Evolutionary conservation across 805 yeast genomes (phyloP), one percentile per base, ranked within the genome.

Genomic region (Saccharomycopsis sp.): DNA sequence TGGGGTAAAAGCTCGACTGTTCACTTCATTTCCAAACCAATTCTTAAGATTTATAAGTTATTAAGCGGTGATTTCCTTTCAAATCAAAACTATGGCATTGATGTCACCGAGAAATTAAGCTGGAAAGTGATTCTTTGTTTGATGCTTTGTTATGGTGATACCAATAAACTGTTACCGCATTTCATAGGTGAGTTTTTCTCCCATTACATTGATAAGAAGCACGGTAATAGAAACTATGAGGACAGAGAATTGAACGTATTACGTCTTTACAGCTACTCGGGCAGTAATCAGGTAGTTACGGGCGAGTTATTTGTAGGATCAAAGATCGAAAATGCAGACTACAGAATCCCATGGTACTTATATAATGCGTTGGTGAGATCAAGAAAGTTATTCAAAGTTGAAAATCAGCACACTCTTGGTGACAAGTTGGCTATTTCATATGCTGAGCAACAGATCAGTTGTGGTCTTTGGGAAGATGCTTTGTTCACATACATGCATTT

Each of bases 91-190:
- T 66, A 72, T 22, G 72, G 76, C 8, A 67, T 71, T 2, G 70
- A 73, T 2, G 70, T 78, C 17, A 63, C 75, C 2, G 72, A 71
- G 1, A 81, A 77, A 1, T 74, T 87, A 29, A 78, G 86, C 15
- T 88, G 97, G 96, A 76, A 80, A 59, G 74, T 85, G 35, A 75
- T 80, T 23, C 74, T 92, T 35, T 82, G 84, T 0, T 63, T 88
- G 56, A 68, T 76, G 19, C 64, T 91, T n/a, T 82, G 81, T 66
- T 92, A 85, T 70, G 89, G 88, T 7, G 78, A 80, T 62, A 63
- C 74, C 19, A 76, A 74, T 60, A 68, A 67, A 42, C 51, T 71
- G 2, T 61, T 79, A 2, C 58, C 70, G 14, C 70, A 70, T 7
- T 64, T 72, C 2, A 61, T 80, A 1, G 56, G 67, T 1, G 64